phyloP scores from a whole-genome alignment of 345 rosid genomes.

The Murraya koenigii region DNA sequence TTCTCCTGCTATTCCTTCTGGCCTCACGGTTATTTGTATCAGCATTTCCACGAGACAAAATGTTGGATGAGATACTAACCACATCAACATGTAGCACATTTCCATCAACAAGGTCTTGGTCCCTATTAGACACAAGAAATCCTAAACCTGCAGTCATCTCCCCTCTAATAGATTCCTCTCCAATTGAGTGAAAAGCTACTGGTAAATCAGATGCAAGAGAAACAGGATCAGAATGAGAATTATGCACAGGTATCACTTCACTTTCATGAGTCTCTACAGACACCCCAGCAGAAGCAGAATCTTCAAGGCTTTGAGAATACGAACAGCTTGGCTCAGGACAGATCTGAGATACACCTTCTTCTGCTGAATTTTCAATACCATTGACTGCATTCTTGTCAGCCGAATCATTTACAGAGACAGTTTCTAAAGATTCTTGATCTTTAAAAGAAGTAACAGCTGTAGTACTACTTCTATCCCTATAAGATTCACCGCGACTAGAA shows the following conservation, averaged over 20 bases:
- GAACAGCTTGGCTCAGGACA: slow-evolving; percentile 33
- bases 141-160: slow-evolving; percentile 44
- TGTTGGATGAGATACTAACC: slow-evolving; percentile 53
- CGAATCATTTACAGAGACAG: slow-evolving; percentile 36
- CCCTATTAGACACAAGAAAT: slow-evolving; percentile 47
- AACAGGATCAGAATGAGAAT: slow-evolving; percentile 27
- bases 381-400: slow-evolving; percentile 50
- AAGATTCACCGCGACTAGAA: slow-evolving; percentile 32
- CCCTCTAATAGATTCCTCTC: slow-evolving; percentile 36
- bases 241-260: slow-evolving; percentile 21
- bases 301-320: slow-evolving; percentile 29
- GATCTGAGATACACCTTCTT: slow-evolving; percentile 31
- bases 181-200: slow-evolving; percentile 13
- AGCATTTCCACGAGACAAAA: slow-evolving; percentile 33
- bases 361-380: slow-evolving; percentile 42
- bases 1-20: slow-evolving; percentile 49
- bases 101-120: slow-evolving; percentile 34
- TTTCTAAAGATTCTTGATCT: slow-evolving; percentile 47
- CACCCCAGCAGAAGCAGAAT: slow-evolving; percentile 20
- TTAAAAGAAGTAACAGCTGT: slow-evolving; percentile 43
- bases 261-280: slow-evolving; percentile 31
- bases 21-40: slow-evolving; percentile 39
- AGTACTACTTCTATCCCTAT: slow-evolving; percentile 37
- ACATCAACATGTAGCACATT: slow-evolving; percentile 50
- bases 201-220: slow-evolving; percentile 30